These are phyloP conservation scores for Globisporangium acanthophoron DNA, from an alignment of 352 stramenopile species.

Conservation along the genomic window DNA sequence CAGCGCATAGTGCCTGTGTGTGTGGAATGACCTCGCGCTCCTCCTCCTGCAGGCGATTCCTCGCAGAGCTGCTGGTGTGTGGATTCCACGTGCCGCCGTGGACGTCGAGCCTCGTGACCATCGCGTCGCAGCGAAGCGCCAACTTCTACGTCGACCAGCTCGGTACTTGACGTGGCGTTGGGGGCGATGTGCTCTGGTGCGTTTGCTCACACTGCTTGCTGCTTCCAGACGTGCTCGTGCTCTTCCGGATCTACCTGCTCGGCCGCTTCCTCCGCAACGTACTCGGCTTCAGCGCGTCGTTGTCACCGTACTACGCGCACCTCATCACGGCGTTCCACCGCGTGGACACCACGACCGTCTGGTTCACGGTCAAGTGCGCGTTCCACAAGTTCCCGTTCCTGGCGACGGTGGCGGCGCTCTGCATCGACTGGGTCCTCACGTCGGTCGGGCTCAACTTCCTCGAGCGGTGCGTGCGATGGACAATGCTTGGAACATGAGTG, in stretches of 20 bases:
- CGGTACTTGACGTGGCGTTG: slow-evolving; percentile 16
- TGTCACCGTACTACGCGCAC: slow-evolving; percentile 30
- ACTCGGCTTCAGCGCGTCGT: slow-evolving; percentile 32
- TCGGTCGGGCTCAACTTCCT: slow-evolving; percentile 54
- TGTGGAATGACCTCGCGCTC: neutral
- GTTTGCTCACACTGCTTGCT: neutral
- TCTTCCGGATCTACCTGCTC: slow-evolving; percentile 50
- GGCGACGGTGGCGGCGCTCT: slow-evolving; percentile 27
- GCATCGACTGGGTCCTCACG: slow-evolving; percentile 50
- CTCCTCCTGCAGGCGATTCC: slow-evolving; percentile 23
- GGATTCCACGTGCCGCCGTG: slow-evolving; percentile 33
- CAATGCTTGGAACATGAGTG: neutral
- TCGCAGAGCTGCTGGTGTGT: slow-evolving; percentile 36
- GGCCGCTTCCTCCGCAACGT: slow-evolving; percentile 44
- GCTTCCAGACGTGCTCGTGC: slow-evolving; percentile 35
- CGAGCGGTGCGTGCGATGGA: slow-evolving; percentile 24
- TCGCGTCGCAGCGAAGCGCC: slow-evolving; percentile 19
- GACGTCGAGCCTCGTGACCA: slow-evolving; percentile 21
- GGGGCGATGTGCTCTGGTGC: neutral
- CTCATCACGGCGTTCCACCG: slow-evolving; percentile 46
- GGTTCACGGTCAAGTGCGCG: slow-evolving; percentile 56
- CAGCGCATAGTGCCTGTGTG: neutral
- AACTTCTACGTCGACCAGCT: slow-evolving; percentile 45
- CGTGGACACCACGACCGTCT: slow-evolving; percentile 50
- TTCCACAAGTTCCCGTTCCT: slow-evolving; percentile 46